A percentile compares a stretch with the other conserved stretches of the same genome.
phyloP scores from a whole-genome alignment of 306 rosid genomes.

The Betula pendula region DNA sequence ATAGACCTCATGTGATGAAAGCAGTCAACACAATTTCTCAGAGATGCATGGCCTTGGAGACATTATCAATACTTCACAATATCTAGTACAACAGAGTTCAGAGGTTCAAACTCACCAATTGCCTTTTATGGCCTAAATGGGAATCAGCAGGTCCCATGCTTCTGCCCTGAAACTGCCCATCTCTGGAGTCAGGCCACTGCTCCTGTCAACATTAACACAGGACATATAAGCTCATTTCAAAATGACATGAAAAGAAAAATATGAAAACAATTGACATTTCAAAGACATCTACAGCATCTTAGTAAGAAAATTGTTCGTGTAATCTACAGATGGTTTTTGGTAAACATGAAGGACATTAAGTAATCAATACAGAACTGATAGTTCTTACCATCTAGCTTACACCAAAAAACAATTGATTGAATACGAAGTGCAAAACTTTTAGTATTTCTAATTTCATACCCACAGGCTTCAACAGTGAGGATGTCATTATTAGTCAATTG shows the following conservation, averaged over 20 bases:
- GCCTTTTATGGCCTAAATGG: slow-evolving; percentile 69
- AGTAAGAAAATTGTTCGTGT: slow-evolving; percentile 1
- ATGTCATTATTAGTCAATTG: neutral
- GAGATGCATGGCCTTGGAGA: slow-evolving; percentile 9
- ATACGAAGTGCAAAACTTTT: slow-evolving; percentile 7
- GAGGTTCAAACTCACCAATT: slow-evolving; percentile 51
- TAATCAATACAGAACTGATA: neutral
- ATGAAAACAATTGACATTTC: neutral
- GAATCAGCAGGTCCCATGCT: slow-evolving; percentile 54
- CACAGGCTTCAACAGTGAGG: neutral
- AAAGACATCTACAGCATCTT: neutral
- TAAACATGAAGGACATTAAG: slow-evolving; percentile 2
- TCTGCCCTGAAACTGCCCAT: slow-evolving; percentile 68
- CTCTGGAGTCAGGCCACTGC: slow-evolving; percentile 63
- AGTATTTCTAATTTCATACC: neutral
- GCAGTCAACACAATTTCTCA: slow-evolving; percentile 4
- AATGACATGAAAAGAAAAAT: slow-evolving; percentile 6
- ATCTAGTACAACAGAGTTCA: slow-evolving; percentile 8
- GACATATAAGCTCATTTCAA: slow-evolving; percentile 30
- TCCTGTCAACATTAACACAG: slow-evolving; percentile 52
- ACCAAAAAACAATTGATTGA: slow-evolving; percentile 10
- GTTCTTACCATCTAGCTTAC: neutral
- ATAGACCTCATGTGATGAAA: slow-evolving; percentile 3
- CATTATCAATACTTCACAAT: neutral
- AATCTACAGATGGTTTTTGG: slow-evolving; percentile 2